Conservation (phyloP, 116 monocot genomes). For the Thalassia testudinum region DNA sequence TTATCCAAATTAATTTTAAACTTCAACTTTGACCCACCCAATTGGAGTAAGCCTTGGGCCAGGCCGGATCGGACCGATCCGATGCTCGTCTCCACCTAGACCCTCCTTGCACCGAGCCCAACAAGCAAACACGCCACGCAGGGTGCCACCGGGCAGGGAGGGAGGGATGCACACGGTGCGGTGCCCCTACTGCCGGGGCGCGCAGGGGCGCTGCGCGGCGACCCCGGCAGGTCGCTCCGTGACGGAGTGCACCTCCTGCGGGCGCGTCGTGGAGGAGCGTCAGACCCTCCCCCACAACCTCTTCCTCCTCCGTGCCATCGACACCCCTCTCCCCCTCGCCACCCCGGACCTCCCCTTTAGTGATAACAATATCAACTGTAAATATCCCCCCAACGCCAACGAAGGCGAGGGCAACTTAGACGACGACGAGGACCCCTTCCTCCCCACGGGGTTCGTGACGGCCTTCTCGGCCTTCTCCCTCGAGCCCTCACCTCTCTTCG, state of each 20-base stretch:
- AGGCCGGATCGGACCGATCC: too few relatives aligned
- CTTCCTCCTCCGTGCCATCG: constrained; percentile 42
- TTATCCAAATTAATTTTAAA: too few relatives aligned
- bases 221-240: constrained; percentile 33
- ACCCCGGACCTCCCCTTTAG: constrained; percentile 40
- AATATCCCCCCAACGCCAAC: too few relatives aligned
- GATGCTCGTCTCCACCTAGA: too few relatives aligned
- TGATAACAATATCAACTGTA: too few relatives aligned
- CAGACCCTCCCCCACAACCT: constrained; percentile 42
- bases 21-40: too few relatives aligned
- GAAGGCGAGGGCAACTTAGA: not conserved
- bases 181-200: constrained; percentile 62
- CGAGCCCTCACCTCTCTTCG: constrained; percentile 45
- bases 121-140: too few relatives aligned
- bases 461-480: constrained; percentile 89
- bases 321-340: constrained; percentile 56
- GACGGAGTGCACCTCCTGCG: constrained; percentile 75
- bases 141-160: too few relatives aligned
- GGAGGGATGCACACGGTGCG: constrained; percentile 19
- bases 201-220: constrained; percentile 50
- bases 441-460: constrained; percentile 77
- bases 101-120: too few relatives aligned
- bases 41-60: too few relatives aligned
- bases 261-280: constrained; percentile 59
- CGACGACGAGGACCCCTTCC: constrained; percentile 67